These are phyloP conservation scores for Apiospora rasikravindrae DNA, from an alignment of 2,329 filamentous ascomycete genomes.

Conservation along the genomic window DNA sequence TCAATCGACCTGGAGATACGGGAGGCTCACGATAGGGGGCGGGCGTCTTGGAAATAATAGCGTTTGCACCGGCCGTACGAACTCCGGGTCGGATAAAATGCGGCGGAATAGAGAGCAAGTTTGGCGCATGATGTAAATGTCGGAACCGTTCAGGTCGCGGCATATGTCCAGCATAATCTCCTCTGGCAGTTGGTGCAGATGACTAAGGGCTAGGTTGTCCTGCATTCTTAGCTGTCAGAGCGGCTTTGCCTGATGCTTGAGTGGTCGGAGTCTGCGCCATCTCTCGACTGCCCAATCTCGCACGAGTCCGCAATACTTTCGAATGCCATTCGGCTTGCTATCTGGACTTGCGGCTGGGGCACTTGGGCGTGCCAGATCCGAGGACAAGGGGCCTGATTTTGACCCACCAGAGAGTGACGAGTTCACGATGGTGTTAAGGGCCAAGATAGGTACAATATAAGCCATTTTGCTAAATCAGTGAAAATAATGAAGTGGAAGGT, in stretches of 20 bases:
- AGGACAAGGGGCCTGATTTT: too few species aligned
- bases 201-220: background rate
- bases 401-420: too few species aligned
- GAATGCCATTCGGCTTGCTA: background rate
- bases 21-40: background rate
- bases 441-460: too few species aligned
- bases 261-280: background rate
- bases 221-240: background rate
- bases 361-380: too few species aligned
- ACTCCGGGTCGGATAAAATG: background rate
- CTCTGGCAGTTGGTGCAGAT: background rate
- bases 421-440: too few species aligned
- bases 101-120: background rate
- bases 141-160: background rate
- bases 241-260: background rate
- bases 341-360: too few species aligned
- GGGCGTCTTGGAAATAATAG: background rate
- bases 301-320: background rate
- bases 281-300: background rate
- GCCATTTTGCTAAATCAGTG: too few species aligned
- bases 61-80: background rate
- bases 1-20: background rate
- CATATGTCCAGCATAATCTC: background rate
- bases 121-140: background rate
- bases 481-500: too few species aligned